Evolutionary conservation across 1,284 basidiomycete species (phyloP).

Genomic region (Cutaneotrichosporon sp.): DNA sequence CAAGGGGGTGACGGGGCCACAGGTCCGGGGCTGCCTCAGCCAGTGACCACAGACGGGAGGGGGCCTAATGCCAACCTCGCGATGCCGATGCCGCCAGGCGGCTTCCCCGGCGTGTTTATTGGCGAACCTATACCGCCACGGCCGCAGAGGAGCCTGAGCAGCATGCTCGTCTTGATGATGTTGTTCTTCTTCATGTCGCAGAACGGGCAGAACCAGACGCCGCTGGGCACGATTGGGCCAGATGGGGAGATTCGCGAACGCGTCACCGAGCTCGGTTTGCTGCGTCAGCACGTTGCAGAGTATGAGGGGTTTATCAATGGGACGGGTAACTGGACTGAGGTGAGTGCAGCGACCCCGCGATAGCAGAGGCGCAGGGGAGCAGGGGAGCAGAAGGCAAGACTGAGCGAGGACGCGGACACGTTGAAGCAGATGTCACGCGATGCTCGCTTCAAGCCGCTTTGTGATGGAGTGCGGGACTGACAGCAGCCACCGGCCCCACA

Average conservation of each 20-base stretch:
- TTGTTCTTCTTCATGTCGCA: conserved; percentile 45
- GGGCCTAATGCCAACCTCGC: not conserved
- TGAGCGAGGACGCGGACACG: too few species aligned
- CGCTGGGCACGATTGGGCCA: conserved; percentile 25
- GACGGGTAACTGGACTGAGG: conserved; percentile 40
- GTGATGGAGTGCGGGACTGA: conserved; percentile 1
- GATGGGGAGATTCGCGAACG: conserved; percentile 34
- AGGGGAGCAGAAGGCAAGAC: too few species aligned
- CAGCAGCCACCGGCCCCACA: conserved; percentile 27
- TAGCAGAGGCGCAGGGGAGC: too few species aligned
- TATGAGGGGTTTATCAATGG: conserved; percentile 34
- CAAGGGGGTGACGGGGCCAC: not conserved
- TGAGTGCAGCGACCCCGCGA: too few species aligned
- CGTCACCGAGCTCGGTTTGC: conserved; percentile 34
- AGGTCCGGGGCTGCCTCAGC: not conserved
- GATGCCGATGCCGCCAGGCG: not conserved
- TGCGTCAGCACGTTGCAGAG: conserved; percentile 26
- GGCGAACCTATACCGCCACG: conserved; percentile 15
- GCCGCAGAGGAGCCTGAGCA: conserved; percentile 34
- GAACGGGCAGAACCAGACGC: conserved; percentile 34
- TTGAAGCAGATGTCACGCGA: too few species aligned
- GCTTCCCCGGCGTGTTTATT: conserved; percentile 14
- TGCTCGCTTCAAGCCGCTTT: too few species aligned
- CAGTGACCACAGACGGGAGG: not conserved
- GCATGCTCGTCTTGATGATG: conserved; percentile 29